A percentile compares a stretch with the other conserved stretches of the same genome.
Conservation (phyloP, 2,329 filamentous ascomycete species). For the Pyrenophora tritici-repentis region DNA sequence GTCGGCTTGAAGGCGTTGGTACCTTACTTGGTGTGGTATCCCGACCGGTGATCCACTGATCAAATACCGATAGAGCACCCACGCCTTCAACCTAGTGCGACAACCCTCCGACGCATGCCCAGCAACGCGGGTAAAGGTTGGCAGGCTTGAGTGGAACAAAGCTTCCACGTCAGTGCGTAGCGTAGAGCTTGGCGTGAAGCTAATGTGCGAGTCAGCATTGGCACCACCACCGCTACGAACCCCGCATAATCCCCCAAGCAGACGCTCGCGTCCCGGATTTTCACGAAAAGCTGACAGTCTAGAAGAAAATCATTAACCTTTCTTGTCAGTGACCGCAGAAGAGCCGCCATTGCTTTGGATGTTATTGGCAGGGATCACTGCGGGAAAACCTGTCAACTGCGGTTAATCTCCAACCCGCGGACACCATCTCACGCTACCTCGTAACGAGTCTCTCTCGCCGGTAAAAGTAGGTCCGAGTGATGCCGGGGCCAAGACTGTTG, state of each 20-base stretch:
- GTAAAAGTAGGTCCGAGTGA: constrained; percentile 1
- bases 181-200: constrained; percentile 19
- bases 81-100: background rate
- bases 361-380: background rate
- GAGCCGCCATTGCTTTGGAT: background rate
- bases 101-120: constrained; percentile 12
- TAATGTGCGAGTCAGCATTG: constrained; percentile 7
- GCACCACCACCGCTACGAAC: constrained; percentile 1
- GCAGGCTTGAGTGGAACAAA: constrained; percentile 24
- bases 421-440: constrained; percentile 6
- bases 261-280: constrained; percentile 3
- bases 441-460: constrained; percentile 8
- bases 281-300: background rate
- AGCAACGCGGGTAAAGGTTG: constrained; percentile 14
- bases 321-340: constrained; percentile 1
- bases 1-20: constrained; percentile 6
- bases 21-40: constrained; percentile 2
- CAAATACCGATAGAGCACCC: background rate
- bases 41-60: constrained; percentile 4
- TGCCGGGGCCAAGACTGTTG: background rate
- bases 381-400: background rate
- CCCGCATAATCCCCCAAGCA: constrained; percentile 16
- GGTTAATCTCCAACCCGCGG: background rate
- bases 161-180: constrained; percentile 19
- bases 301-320: background rate